phyloP scores from a whole-genome alignment of 345 rosid species.

The Geranium rotundifolium region DNA sequence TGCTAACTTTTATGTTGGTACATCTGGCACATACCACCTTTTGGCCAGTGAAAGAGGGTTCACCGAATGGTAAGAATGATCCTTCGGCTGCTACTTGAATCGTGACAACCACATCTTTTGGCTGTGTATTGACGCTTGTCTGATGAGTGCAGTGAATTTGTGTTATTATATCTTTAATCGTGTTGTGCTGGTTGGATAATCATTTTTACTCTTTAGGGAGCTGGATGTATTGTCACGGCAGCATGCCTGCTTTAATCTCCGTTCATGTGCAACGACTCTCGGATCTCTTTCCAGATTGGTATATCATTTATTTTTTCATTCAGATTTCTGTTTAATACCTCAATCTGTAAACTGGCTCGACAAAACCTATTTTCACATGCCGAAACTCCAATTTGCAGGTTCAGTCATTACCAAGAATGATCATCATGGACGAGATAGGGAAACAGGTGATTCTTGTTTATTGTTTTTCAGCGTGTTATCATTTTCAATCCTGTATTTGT shows the following conservation, averaged over 20 bases:
- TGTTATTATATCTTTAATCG: too few species aligned
- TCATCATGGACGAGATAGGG: conserved; percentile 88
- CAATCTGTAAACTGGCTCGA: conserved; percentile 3
- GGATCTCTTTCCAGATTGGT: conserved; percentile 91
- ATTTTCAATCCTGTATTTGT: not conserved
- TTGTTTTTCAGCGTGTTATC: not conserved
- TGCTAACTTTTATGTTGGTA: conserved; percentile 37
- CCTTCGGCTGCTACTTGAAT: not conserved
- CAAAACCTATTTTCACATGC: conserved; percentile 6
- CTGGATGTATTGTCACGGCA: conserved; percentile 75
- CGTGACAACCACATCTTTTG: not conserved
- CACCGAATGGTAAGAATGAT: conserved; percentile 60
- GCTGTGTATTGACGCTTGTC: too few species aligned
- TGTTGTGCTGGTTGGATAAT: not conserved
- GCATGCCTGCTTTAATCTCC: conserved; percentile 76
- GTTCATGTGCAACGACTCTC: conserved; percentile 80
- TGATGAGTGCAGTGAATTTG: too few species aligned
- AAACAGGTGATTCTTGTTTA: conserved; percentile 51
- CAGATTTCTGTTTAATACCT: not conserved
- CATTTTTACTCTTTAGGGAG: conserved; percentile 49
- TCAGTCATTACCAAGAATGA: conserved; percentile 94
- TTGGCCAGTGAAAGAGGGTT: conserved; percentile 77
- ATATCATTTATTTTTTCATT: conserved; percentile 7
- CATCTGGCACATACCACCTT: conserved; percentile 44
- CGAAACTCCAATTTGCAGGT: conserved; percentile 44